These are phyloP conservation scores for Kazachstania martiniae DNA, from an alignment of 805 yeast genomes.

Conservation along the genomic window DNA sequence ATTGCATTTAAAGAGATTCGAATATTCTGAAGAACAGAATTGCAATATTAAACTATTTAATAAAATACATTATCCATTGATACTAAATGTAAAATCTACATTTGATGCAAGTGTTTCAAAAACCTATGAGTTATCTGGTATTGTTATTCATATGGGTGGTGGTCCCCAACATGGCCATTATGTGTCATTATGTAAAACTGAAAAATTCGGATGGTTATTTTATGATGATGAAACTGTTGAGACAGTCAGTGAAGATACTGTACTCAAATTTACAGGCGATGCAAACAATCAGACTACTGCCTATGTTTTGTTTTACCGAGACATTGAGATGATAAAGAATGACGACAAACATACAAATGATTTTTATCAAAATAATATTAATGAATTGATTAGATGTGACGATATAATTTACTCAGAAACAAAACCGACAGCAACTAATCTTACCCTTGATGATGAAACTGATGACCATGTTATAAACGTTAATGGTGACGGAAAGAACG, in stretches of 20 bases:
- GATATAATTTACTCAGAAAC: too few relatives aligned
- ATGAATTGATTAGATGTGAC: constrained; percentile 16
- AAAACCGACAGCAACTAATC: too few relatives aligned
- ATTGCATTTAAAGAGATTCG: constrained; percentile 81
- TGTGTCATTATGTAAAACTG: constrained; percentile 74
- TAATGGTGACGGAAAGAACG: too few relatives aligned
- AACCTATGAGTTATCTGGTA: constrained; percentile 69
- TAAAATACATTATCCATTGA: constrained; percentile 69
- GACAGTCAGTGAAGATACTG: constrained; percentile 69
- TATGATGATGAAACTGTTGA: constrained; percentile 96
- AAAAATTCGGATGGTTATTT: constrained; percentile 73
- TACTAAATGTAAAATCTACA: constrained; percentile 50
- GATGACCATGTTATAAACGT: background rate
- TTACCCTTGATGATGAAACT: background rate
- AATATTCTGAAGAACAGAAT: constrained; percentile 73
- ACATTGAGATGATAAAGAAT: constrained; percentile 26
- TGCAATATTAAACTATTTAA: constrained; percentile 79
- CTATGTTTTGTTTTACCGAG: constrained; percentile 73
- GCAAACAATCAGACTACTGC: constrained; percentile 83
- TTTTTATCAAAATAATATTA: constrained; percentile 13
- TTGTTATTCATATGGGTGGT: constrained; percentile 92
- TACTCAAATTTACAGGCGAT: constrained; percentile 78
- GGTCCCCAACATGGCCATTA: constrained; percentile 98
- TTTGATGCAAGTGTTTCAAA: constrained; percentile 32
- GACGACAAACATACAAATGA: background rate